Evolutionary conservation across 257 asterid species (phyloP), one percentile per base, ranked within the genome.

Genomic region (Fraxinus quadrangulata): DNA sequence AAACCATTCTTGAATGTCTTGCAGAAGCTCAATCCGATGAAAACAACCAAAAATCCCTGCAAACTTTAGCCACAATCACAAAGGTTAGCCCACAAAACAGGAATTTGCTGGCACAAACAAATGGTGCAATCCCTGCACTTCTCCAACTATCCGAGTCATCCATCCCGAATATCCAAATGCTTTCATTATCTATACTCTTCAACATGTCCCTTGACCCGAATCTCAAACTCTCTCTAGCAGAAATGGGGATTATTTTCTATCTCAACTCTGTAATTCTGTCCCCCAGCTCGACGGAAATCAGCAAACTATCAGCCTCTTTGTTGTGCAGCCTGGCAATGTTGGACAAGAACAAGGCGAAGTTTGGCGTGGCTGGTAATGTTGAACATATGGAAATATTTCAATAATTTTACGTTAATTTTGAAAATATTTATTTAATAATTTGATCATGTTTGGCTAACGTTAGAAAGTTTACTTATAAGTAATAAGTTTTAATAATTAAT

Each of bases 271-370:
- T 86, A 33, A 75, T 87, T 34, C 69, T 83, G 10, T 78, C 79
- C 42, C 77, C 84, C 0, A 42, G 28, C 37, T 75, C 88, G 1
- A 61, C 65, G 0, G 96, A 92, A 28, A 77, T 77, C 23, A 79
- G 82, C 83, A 91, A 89, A 72, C 65, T 87, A 19, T 90, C 89
- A 33, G 96, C 97, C 70, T 86, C 97, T 51, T 78, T 90, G 76
- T 77, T 93, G 10, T 91, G 97, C 81, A 93, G 97, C 80, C 71
- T 91, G 61, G 97, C 97, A 83, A 93, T 91, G 96, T 67, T 88
- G 65, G 90, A 93, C 77, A 93, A 87, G 67, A 93, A 93, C 72
- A 93, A 93, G 78, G 97, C 97, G 10, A 91, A 91, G 72, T 85
- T 93, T 36, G 97, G 97, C 2, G 96, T 91, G 21, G 88, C 89